Percentiles rank a stretch among this genome's conserved stretches.
phyloP scores from a whole-genome alignment of 1,284 basidiomycete species.

The Waitea zeae region DNA sequence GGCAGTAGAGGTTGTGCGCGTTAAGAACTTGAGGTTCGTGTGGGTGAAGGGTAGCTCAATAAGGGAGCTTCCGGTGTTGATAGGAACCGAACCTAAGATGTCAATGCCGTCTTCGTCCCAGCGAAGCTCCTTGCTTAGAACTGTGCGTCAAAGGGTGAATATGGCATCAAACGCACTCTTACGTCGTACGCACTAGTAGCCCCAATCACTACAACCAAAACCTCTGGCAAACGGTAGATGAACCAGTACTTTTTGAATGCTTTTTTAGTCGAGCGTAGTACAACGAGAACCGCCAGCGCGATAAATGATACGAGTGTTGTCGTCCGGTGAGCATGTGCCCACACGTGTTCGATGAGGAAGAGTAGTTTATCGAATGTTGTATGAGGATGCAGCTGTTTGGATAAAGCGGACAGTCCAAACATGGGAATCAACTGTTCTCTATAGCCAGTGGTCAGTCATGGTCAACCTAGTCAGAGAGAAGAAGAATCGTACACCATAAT shows the following conservation, averaged over 20 bases:
- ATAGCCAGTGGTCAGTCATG: conserved; percentile 3
- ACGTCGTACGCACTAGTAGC: too few species aligned
- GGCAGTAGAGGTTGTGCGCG: conserved; percentile 60
- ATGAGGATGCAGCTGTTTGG: conserved; percentile 34
- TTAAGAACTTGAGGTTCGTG: conserved; percentile 44
- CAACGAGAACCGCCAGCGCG: conserved; percentile 47
- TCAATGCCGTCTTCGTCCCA: conserved; percentile 73
- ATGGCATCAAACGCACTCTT: too few species aligned
- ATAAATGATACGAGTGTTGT: conserved; percentile 64
- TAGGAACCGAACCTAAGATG: conserved; percentile 63
- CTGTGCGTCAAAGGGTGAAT: too few species aligned
- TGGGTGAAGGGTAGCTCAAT: conserved; percentile 50
- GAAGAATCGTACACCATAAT: conserved; percentile 42
- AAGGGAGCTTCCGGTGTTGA: conserved; percentile 36
- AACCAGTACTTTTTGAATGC: conserved; percentile 36
- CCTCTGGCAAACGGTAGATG: conserved; percentile 75
- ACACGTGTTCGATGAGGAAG: conserved; percentile 55
- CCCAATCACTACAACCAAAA: conserved; percentile 57
- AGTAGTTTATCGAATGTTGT: conserved; percentile 60
- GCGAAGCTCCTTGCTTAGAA: conserved; percentile 46
- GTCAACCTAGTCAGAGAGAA: background rate
- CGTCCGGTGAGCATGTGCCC: conserved; percentile 36
- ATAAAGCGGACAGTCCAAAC: conserved; percentile 54
- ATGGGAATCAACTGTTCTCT: conserved; percentile 73
- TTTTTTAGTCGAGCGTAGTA: conserved; percentile 34